Conservation (phyloP, 805 yeast species). For the Hanseniaspora lindneri region DNA sequence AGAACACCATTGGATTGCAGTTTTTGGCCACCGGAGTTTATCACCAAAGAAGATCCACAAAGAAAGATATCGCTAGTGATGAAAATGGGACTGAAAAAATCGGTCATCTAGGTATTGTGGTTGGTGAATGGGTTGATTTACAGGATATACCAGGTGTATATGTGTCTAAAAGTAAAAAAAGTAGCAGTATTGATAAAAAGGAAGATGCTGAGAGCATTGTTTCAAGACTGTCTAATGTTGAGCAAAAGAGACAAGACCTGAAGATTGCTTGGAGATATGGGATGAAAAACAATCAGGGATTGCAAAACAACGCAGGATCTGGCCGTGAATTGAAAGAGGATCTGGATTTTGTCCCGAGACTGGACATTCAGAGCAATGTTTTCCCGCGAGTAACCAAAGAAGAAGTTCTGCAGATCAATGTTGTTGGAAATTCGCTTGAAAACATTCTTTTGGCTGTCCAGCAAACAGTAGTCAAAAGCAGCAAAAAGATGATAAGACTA, state of each 20-base stretch:
- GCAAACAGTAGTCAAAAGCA: constrained; percentile 33
- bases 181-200: not conserved
- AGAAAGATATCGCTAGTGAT: constrained; percentile 4
- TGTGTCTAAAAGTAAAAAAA: constrained; percentile 10
- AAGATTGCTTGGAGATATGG: constrained; percentile 95
- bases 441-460: constrained; percentile 35
- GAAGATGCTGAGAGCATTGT: constrained; percentile 13
- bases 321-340: constrained; percentile 25
- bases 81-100: constrained; percentile 1
- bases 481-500: constrained; percentile 45
- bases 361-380: constrained; percentile 65
- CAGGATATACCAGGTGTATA: constrained; percentile 15
- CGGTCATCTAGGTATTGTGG: constrained; percentile 10
- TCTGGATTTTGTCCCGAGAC: constrained; percentile 50
- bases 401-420: constrained; percentile 39
- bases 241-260: constrained; percentile 36
- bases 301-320: constrained; percentile 21
- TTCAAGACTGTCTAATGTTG: constrained; percentile 15
- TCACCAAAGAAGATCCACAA: constrained; percentile 13
- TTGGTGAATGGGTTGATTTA: constrained; percentile 15
- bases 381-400: constrained; percentile 51
- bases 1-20: constrained; percentile 13
- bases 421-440: constrained; percentile 22
- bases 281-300: constrained; percentile 28
- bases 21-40: constrained; percentile 13